Percentiles rank a stretch among this genome's conserved stretches.
Conservation (phyloP, 805 yeast species). For the Zygoascus tannicola region DNA sequence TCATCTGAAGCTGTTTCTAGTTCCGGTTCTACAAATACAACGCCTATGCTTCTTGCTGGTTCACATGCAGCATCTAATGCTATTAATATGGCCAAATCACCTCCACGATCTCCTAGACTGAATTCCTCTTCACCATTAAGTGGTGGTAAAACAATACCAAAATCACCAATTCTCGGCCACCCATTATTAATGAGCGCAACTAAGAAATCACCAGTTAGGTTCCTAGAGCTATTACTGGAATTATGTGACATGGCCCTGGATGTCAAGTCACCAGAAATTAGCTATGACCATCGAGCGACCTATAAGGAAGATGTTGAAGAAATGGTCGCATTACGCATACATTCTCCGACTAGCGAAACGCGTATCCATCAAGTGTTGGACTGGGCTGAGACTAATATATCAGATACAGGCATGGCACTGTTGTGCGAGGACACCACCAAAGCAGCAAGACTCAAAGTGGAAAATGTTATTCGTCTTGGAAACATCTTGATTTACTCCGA, state of each 20-base stretch:
- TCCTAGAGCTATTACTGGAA: slow-evolving; percentile 42
- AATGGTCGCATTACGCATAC: neutral
- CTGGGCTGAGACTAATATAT: slow-evolving; percentile 40
- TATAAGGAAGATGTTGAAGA: neutral
- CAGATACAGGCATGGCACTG: slow-evolving; percentile 54
- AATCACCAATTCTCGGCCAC: slow-evolving; percentile 5
- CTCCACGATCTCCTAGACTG: slow-evolving; percentile 9
- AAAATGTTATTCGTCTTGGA: slow-evolving; percentile 58
- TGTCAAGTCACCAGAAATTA: slow-evolving; percentile 62
- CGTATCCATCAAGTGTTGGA: slow-evolving; percentile 26
- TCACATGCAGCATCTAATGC: neutral
- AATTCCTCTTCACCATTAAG: neutral
- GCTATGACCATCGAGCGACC: slow-evolving; percentile 9
- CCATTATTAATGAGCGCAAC: neutral
- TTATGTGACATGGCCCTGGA: slow-evolving; percentile 66
- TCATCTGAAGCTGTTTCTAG: neutral
- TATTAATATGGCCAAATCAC: slow-evolving; percentile 2
- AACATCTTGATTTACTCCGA: slow-evolving; percentile 68
- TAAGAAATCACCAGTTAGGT: slow-evolving; percentile 37
- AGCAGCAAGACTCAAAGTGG: slow-evolving; percentile 55
- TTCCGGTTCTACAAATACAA: neutral
- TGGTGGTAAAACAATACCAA: neutral
- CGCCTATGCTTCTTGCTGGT: neutral
- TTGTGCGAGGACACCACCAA: slow-evolving; percentile 60
- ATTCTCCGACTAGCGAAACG: slow-evolving; percentile 26